Base-by-base conservation (phyloP, 352 stramenopile genomes). In the Pelagophyceae sp. region DNA sequence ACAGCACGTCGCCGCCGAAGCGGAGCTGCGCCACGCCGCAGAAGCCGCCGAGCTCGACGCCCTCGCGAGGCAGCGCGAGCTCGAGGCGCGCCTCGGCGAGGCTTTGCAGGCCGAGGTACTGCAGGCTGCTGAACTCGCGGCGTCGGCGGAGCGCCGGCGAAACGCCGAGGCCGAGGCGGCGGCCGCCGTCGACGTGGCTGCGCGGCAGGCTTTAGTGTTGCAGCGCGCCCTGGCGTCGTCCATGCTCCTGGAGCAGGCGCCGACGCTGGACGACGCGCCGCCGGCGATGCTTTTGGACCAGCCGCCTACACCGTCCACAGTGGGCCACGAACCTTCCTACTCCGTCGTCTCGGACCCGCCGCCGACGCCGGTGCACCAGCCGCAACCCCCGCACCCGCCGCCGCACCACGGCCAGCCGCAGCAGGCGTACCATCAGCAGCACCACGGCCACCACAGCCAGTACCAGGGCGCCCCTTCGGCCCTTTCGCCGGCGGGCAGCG, bases 11-110 rank as follows among this genome's bases (percentile, higher is more conserved):
- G 11, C 6, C 27, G 67, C 67, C 67, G 67, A 74, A 37, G 67
- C 67, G 33, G 20, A 32, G 67, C 33, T n/a, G 67, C 67, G 67
- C 15, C 33, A 27, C 11, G 35, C 20, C 17, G 67, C 67, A 23
- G 67, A 74, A 37, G 67, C 33, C 35, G 67, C 67, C 15, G 67
- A 50, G 67, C 61, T 40, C 61, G 31, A 37, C n/a, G 6, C 61
- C 15, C 1, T 29, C n/a, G 3, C 61, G 29, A 2, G 11, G 15
- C 11, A 15, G 11, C 54, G 27, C 11, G 25, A n/a, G 11, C 54
- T 63, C 11, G 54, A 63, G 54, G 54, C 54, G 54, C 61, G 61
- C 3, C 29, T 37, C 61, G 17, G 20, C n/a, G 61, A 33, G n/a
- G 61, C 61, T 31, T 3, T 71, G n/a, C n/a, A 71, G n/a, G 61